phyloP scores from a whole-genome alignment of 257 asterid species.

The Oldenlandia corymbosa region DNA sequence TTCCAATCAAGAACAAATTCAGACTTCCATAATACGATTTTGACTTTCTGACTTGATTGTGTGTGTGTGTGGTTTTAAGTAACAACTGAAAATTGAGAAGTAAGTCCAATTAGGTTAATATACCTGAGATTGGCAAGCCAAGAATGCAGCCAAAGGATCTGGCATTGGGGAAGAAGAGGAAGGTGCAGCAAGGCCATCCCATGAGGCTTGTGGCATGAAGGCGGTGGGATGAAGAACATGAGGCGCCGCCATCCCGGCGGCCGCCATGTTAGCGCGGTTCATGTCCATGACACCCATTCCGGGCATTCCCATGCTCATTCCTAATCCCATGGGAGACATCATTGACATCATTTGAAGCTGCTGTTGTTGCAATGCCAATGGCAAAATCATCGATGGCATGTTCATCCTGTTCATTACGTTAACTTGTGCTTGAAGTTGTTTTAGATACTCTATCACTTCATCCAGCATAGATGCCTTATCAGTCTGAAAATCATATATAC shows the following conservation, averaged over 20 bases:
- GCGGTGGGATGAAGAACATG: conserved; percentile 22
- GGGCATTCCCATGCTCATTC: conserved; percentile 39
- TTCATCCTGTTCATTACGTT: conserved; percentile 63
- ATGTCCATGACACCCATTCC: conserved; percentile 52
- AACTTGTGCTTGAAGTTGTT: conserved; percentile 69
- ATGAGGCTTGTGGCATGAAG: conserved; percentile 44
- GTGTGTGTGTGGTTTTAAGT: too few species aligned
- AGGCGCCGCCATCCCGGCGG: conserved; percentile 30
- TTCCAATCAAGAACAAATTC: too few species aligned
- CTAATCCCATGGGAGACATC: conserved; percentile 51
- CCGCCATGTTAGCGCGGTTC: conserved; percentile 35
- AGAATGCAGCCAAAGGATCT: conserved; percentile 44
- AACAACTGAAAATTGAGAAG: too few species aligned
- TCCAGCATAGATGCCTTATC: conserved; percentile 87
- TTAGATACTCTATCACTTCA: conserved; percentile 73
- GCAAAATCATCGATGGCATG: conserved; percentile 62
- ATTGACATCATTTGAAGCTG: conserved; percentile 80
- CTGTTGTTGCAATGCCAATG: conserved; percentile 72
- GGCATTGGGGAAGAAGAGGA: conserved; percentile 24
- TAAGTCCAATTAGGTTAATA: too few species aligned
- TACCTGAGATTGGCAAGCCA: conserved; percentile 66
- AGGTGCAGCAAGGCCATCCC: conserved; percentile 42
- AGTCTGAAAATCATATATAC: conserved; percentile 33
- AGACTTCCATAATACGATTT: too few species aligned
- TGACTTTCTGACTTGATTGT: too few species aligned